phyloP scores from a whole-genome alignment of 495 filamentous ascomycete species.

The Podospora fimiseda region DNA sequence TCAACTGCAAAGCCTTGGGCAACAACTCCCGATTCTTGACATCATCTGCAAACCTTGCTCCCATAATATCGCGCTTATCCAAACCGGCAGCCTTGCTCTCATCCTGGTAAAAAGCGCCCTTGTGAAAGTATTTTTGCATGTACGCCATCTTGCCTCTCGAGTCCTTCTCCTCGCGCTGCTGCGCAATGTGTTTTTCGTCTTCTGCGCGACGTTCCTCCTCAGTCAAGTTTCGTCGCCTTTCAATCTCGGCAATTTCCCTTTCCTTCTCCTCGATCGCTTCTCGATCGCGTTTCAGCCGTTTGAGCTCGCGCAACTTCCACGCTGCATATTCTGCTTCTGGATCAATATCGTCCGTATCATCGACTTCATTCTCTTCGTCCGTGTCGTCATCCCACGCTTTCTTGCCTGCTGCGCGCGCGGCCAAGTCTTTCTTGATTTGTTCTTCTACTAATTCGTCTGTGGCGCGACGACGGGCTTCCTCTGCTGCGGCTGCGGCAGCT shows the following conservation, averaged over 20 bases:
- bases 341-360: slow-evolving; percentile 81
- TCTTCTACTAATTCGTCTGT: slow-evolving; percentile 79
- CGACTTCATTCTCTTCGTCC: slow-evolving; percentile 65
- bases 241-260: slow-evolving; percentile 81
- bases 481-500: slow-evolving; percentile 18
- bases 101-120: slow-evolving; percentile 90
- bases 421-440: slow-evolving; percentile 73
- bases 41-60: slow-evolving; percentile 70
- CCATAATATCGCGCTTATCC: slow-evolving; percentile 73
- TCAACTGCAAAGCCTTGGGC: slow-evolving; percentile 87
- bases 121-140: slow-evolving; percentile 96
- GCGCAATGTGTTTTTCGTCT: slow-evolving; percentile 68
- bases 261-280: slow-evolving; percentile 78
- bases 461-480: slow-evolving; percentile 51
- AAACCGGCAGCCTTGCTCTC: slow-evolving; percentile 67
- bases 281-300: slow-evolving; percentile 77
- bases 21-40: slow-evolving; percentile 68
- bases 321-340: slow-evolving; percentile 83
- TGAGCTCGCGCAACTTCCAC: slow-evolving; percentile 90
- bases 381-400: slow-evolving; percentile 85
- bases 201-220: slow-evolving; percentile 82
- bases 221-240: slow-evolving; percentile 79
- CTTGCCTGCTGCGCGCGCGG: slow-evolving; percentile 66
- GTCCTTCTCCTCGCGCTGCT: slow-evolving; percentile 83
- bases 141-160: slow-evolving; percentile 75